phyloP scores from a whole-genome alignment of 345 rosid species.

The Turritis glabra region DNA sequence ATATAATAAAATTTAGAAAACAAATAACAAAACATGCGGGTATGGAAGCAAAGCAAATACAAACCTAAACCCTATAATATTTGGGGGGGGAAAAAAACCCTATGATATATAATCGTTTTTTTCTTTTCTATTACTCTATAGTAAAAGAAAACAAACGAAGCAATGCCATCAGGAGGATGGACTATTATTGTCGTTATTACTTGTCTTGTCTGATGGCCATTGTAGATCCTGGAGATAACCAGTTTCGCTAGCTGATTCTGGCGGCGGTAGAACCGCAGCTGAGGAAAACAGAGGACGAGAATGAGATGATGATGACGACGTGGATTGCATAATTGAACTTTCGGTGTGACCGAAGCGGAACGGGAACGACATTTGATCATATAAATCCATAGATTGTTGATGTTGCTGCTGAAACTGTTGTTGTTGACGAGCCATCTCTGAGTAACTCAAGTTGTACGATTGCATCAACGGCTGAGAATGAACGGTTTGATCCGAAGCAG shows the following conservation, averaged over 20 bases:
- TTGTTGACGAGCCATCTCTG: constrained; percentile 29
- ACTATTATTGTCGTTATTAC: constrained; percentile 14
- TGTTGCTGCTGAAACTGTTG: constrained; percentile 34
- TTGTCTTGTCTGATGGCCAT: constrained; percentile 34
- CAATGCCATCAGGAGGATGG: constrained; percentile 29
- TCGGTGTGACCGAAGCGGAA: constrained; percentile 34
- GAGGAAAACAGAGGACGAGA: constrained; percentile 33
- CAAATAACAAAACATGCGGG: constrained; percentile 15
- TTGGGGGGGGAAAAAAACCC: neutral
- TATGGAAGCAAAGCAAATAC: constrained; percentile 1
- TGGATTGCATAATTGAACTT: constrained; percentile 35
- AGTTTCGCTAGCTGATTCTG: constrained; percentile 23
- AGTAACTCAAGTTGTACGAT: constrained; percentile 27
- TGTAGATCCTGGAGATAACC: constrained; percentile 15
- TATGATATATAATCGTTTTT: neutral
- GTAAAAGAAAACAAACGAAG: constrained; percentile 8
- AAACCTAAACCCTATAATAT: constrained; percentile 15
- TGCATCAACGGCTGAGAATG: constrained; percentile 36
- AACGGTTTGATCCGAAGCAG: constrained; percentile 34
- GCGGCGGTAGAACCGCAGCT: constrained; percentile 10
- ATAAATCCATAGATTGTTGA: constrained; percentile 35
- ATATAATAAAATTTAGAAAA: neutral
- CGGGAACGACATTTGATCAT: constrained; percentile 48
- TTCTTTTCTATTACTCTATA: constrained; percentile 8
- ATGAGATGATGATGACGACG: constrained; percentile 28